Evolutionary conservation across 768 basidiomycete species (phyloP).

Genomic region (Kwoniella dejecticola): DNA sequence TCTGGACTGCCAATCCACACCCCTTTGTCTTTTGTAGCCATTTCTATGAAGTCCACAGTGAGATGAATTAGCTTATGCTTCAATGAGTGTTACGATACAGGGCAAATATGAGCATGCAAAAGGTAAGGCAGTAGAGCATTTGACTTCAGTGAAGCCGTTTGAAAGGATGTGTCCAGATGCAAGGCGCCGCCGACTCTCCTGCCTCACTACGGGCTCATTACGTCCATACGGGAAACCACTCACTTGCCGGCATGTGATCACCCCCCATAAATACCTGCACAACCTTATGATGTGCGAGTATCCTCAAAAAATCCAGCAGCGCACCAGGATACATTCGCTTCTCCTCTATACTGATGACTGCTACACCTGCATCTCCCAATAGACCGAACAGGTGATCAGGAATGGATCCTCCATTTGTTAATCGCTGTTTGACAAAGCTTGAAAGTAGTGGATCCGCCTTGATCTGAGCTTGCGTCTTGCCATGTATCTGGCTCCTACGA

Average conservation of each 20-base stretch:
- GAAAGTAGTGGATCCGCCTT: background rate
- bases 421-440: background rate
- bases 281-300: background rate
- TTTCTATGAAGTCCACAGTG: background rate
- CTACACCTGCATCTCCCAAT: background rate
- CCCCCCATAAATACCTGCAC: background rate
- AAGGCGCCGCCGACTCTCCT: no score
- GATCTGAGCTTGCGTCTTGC: no score
- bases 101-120: no score
- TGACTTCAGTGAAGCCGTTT: no score
- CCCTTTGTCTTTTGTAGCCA: background rate
- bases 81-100: no score
- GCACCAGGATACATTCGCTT: background rate
- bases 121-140: no score
- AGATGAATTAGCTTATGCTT: background rate
- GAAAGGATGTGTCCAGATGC: no score
- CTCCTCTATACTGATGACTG: background rate
- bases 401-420: background rate
- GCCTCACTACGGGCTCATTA: background rate
- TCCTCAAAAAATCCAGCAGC: background rate
- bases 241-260: background rate
- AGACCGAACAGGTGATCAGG: slow-evolving; percentile 1
- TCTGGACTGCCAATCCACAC: background rate
- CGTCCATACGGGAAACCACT: background rate
- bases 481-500: background rate